phyloP scores from a whole-genome alignment of 805 yeast genomes.

The Sugiyamaella marilandica region DNA sequence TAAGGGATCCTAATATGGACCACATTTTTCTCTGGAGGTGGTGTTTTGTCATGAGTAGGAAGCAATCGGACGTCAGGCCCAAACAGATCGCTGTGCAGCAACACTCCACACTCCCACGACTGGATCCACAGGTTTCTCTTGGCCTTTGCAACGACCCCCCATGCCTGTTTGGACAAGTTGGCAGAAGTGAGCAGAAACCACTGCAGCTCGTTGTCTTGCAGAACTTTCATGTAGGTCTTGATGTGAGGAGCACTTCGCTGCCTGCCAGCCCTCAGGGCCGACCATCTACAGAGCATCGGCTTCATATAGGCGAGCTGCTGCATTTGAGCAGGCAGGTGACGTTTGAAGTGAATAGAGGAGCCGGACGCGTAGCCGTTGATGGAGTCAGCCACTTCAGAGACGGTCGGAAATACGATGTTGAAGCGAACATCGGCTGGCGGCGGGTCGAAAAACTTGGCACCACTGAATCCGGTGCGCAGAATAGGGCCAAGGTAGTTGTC shows the following conservation, averaged over 20 bases:
- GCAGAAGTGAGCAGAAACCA: conserved; percentile 77
- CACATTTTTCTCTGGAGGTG: background rate
- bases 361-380: conserved; percentile 48
- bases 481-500: conserved; percentile 21
- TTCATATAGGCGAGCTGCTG: conserved; percentile 41
- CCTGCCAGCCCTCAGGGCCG: conserved; percentile 28
- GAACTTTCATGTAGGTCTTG: conserved; percentile 48
- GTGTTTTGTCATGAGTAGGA: conserved; percentile 39
- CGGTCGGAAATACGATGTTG: conserved; percentile 43
- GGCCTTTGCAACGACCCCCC: conserved; percentile 52
- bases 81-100: conserved; percentile 36
- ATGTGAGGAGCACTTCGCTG: conserved; percentile 54
- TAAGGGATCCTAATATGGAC: conserved; percentile 18
- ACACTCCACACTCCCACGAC: conserved; percentile 54
- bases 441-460: conserved; percentile 23
- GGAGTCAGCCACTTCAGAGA: conserved; percentile 37
- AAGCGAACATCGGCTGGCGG: conserved; percentile 32
- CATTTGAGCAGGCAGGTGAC: conserved; percentile 23
- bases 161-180: conserved; percentile 71
- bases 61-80: conserved; percentile 29
- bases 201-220: conserved; percentile 35
- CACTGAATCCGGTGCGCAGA: conserved; percentile 13
- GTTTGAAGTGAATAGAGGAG: conserved; percentile 45
- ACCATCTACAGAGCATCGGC: conserved; percentile 47
- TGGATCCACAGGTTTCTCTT: conserved; percentile 28